Conservation (phyloP, 2,329 filamentous ascomycete species). For the Lachnum nothofagi region DNA sequence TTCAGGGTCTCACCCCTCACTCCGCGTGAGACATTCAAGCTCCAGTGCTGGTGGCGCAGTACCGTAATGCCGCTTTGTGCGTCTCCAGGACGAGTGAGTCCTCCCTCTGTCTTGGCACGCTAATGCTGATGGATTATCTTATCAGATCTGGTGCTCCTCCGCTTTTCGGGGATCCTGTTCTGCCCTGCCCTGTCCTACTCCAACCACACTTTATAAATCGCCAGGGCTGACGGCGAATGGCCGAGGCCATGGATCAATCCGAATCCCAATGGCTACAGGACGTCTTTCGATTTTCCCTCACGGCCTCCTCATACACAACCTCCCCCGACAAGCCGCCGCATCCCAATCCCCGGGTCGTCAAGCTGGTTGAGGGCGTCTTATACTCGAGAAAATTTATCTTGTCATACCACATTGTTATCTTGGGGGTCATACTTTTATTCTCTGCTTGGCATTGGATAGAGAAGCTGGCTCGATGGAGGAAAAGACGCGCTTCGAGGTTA, state of each 20-base stretch:
- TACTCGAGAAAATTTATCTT: constrained; percentile 23
- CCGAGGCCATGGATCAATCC: constrained; percentile 14
- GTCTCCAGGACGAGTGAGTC: too few relatives aligned
- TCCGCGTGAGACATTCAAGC: too few relatives aligned
- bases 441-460: constrained; percentile 22
- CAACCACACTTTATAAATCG: background rate
- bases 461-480: constrained; percentile 21
- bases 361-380: constrained; percentile 21
- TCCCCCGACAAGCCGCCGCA: constrained; percentile 11
- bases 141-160: too few relatives aligned
- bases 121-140: constrained; percentile 5
- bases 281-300: constrained; percentile 19
- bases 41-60: background rate
- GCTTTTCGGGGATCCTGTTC: too few relatives aligned
- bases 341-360: constrained; percentile 19
- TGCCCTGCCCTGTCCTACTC: background rate
- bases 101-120: constrained; percentile 3
- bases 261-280: constrained; percentile 23
- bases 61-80: too few relatives aligned
- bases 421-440: constrained; percentile 18
- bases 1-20: too few relatives aligned
- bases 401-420: constrained; percentile 26
- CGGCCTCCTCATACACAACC: constrained; percentile 9
- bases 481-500: constrained; percentile 9
- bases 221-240: background rate